Percentiles rank a stretch among this genome's conserved stretches.
These are phyloP conservation scores for Piloderma croceum DNA, from an alignment of 768 basidiomycete genomes.

Conservation along the genomic window DNA sequence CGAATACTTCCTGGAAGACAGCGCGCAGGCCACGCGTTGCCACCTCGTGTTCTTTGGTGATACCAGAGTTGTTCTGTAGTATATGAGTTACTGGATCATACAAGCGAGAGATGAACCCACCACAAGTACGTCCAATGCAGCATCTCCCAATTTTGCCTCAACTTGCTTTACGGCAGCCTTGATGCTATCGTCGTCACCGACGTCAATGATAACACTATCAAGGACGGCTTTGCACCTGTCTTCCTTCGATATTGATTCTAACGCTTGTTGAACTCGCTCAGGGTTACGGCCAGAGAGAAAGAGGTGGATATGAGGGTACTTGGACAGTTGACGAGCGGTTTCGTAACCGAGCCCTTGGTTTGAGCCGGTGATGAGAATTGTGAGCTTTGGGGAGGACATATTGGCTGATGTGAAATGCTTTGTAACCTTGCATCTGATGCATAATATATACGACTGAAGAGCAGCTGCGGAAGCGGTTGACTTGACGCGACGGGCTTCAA, in stretches of 20 bases:
- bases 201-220: slow-evolving; percentile 3
- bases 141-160: slow-evolving; percentile 4
- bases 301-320: slow-evolving; percentile 1
- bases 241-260: slow-evolving; percentile 1
- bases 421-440: too few species aligned
- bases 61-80: too few species aligned
- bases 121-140: too few species aligned
- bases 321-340: slow-evolving; percentile 4
- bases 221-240: slow-evolving; percentile 4
- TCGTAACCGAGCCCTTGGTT: slow-evolving; percentile 8
- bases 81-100: too few species aligned
- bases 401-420: too few species aligned
- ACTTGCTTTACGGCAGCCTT: slow-evolving; percentile 7
- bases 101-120: too few species aligned
- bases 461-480: too few species aligned
- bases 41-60: too few species aligned
- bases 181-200: slow-evolving; percentile 6
- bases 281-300: slow-evolving; percentile 6
- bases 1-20: slow-evolving; percentile 6
- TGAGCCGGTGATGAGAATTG: slow-evolving; percentile 16
- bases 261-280: slow-evolving; percentile 2
- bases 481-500: too few species aligned
- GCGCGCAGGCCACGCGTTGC: too few species aligned
- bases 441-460: too few species aligned
- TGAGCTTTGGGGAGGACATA: too few species aligned